These are phyloP conservation scores for Marchantia paleacea DNA, from an alignment of 225 moss, liverwort and hornwort genomes.

Conservation along the genomic window DNA sequence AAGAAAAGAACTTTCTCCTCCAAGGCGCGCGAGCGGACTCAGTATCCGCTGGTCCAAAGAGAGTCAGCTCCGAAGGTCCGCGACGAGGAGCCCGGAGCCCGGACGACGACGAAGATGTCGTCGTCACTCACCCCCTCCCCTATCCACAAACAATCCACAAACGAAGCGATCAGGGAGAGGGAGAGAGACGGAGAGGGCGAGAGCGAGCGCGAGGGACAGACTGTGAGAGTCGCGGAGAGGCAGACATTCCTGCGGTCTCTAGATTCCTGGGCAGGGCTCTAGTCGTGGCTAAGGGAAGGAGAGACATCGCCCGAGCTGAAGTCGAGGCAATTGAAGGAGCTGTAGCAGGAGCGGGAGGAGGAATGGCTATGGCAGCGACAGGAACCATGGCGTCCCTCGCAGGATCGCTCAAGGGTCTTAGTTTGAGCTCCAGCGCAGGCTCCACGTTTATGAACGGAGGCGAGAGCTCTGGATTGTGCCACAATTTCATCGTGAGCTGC, in stretches of 20 bases:
- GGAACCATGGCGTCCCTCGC: slow-evolving; percentile 40
- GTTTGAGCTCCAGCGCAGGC: slow-evolving; percentile 40
- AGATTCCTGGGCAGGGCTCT: not conserved
- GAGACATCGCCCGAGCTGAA: not conserved
- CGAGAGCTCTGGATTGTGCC: slow-evolving; percentile 5
- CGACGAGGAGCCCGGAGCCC: no score
- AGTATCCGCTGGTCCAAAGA: no score
- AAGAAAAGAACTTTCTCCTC: no score
- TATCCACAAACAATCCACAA: not conserved
- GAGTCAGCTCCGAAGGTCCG: no score
- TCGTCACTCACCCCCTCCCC: not conserved
- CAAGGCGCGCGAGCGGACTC: no score
- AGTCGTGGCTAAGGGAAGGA: not conserved
- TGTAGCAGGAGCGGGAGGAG: not conserved
- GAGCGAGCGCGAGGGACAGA: not conserved
- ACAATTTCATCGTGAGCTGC: not conserved
- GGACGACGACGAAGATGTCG: no score
- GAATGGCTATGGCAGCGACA: slow-evolving; percentile 35
- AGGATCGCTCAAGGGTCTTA: slow-evolving; percentile 54
- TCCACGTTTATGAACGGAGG: slow-evolving; percentile 42
- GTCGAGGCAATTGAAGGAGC: not conserved
- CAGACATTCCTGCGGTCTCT: not conserved
- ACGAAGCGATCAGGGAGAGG: not conserved
- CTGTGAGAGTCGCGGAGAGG: not conserved
- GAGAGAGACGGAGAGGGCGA: not conserved